Percentiles rank a stretch among this genome's conserved stretches.
phyloP scores from a whole-genome alignment of 164 flowering plant species.

The Umbellularia californica region DNA sequence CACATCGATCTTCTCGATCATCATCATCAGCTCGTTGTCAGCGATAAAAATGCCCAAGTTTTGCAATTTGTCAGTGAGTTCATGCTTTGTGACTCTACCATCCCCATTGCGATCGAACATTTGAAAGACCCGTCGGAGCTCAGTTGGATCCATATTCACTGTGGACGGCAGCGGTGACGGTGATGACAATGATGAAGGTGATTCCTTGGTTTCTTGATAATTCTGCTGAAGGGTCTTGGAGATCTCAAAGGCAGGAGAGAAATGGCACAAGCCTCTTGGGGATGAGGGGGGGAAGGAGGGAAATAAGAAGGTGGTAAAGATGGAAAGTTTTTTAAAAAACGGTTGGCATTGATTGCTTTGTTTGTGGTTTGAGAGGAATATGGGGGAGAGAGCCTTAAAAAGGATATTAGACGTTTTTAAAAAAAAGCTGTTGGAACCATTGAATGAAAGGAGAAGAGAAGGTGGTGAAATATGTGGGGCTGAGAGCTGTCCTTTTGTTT shows the following conservation, averaged over 20 bases:
- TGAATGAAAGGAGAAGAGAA: neutral
- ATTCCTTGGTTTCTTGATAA: neutral
- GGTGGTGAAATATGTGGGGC: neutral
- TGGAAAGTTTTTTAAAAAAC: neutral
- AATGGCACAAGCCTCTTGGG: neutral
- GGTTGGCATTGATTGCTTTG: conserved; percentile 1
- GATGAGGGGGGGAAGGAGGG: neutral
- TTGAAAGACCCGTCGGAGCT: conserved; percentile 58
- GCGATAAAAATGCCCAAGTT: conserved; percentile 57
- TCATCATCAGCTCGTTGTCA: conserved; percentile 44
- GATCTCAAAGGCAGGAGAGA: neutral
- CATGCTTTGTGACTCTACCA: conserved; percentile 54
- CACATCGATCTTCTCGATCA: conserved; percentile 58
- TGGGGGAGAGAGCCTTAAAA: neutral
- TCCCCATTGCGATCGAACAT: conserved; percentile 73
- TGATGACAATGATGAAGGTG: neutral
- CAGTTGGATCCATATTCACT: conserved; percentile 38
- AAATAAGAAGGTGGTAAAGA: conserved; percentile 6
- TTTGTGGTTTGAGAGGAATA: neutral
- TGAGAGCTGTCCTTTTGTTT: conserved; percentile 1
- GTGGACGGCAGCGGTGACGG: neutral
- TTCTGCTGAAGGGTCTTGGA: conserved; percentile 4
- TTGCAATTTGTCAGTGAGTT: conserved; percentile 49
- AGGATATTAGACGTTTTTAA: neutral
- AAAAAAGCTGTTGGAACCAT: neutral